These are phyloP conservation scores for Arctostaphylos glauca DNA, from an alignment of 148 eudicot species.

Conservation along the genomic window DNA sequence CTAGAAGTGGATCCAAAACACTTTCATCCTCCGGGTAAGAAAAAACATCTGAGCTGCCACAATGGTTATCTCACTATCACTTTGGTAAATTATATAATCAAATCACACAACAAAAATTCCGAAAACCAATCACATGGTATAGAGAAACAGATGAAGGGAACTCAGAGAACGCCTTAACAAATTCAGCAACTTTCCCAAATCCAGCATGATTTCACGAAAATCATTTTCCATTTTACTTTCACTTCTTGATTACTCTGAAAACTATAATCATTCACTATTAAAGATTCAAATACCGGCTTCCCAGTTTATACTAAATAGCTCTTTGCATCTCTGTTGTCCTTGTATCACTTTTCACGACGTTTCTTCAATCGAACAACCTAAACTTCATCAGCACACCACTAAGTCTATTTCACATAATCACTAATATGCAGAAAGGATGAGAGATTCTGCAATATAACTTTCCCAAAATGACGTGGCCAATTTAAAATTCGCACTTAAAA, in stretches of 20 bases:
- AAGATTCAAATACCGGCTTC: neutral
- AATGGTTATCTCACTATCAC: slow-evolving; percentile 33
- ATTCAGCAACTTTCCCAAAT: slow-evolving; percentile 3
- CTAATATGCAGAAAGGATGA: neutral
- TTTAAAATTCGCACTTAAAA: neutral
- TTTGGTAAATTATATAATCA: slow-evolving; percentile 15
- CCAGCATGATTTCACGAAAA: neutral
- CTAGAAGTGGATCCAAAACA: slow-evolving; percentile 80
- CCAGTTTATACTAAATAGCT: neutral
- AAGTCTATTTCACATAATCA: neutral
- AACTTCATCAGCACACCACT: neutral
- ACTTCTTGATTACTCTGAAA: neutral
- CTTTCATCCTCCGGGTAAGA: slow-evolving; percentile 96
- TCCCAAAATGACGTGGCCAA: neutral
- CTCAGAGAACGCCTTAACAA: neutral
- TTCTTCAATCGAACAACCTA: neutral
- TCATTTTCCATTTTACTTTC: neutral
- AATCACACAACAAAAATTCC: neutral
- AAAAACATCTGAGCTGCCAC: slow-evolving; percentile 90
- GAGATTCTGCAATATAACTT: neutral
- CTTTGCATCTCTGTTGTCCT: neutral
- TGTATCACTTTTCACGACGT: neutral
- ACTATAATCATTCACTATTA: neutral
- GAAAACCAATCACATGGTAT: neutral
- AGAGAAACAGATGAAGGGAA: neutral